A percentile compares a stretch with the other conserved stretches of the same genome.
Evolutionary conservation across 768 basidiomycete species (phyloP).

Genomic region (Lactifluus piperatus): DNA sequence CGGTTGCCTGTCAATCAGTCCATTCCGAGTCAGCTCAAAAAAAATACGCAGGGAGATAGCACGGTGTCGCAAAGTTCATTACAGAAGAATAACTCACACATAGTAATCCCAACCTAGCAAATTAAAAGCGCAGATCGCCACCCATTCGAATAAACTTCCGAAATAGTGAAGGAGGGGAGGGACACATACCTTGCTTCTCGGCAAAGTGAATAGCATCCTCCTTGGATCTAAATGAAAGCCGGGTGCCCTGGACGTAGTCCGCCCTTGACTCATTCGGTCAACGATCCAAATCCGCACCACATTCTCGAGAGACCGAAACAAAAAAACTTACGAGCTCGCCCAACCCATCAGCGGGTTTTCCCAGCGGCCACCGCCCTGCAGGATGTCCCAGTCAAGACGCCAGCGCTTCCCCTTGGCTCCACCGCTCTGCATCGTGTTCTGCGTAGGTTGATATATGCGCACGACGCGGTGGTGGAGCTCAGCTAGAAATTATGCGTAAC

Average conservation of each 20-base stretch:
- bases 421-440: conserved; percentile 94
- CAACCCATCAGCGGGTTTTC: conserved; percentile 98
- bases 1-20: conserved; percentile 39
- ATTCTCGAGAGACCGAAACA: not conserved
- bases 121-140: conserved; percentile 11
- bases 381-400: conserved; percentile 90
- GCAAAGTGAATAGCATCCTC: conserved; percentile 92
- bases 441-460: conserved; percentile 87
- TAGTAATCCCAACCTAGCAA: conserved; percentile 83
- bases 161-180: not conserved
- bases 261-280: conserved; percentile 50
- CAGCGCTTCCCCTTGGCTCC: conserved; percentile 78
- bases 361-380: conserved; percentile 89
- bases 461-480: conserved; percentile 83
- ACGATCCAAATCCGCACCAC: not conserved
- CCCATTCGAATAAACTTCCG: conserved; percentile 1
- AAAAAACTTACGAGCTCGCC: conserved; percentile 76
- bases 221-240: conserved; percentile 72
- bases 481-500: conserved; percentile 32
- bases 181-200: conserved; percentile 80
- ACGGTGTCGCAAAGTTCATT: not conserved
- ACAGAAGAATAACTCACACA: conserved; percentile 63
- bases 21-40: not conserved
- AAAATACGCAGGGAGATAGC: not conserved
- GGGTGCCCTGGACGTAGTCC: conserved; percentile 93